These are phyloP conservation scores for Penicillium sp. DNA, from an alignment of 2,329 filamentous ascomycete genomes.

Conservation along the genomic window DNA sequence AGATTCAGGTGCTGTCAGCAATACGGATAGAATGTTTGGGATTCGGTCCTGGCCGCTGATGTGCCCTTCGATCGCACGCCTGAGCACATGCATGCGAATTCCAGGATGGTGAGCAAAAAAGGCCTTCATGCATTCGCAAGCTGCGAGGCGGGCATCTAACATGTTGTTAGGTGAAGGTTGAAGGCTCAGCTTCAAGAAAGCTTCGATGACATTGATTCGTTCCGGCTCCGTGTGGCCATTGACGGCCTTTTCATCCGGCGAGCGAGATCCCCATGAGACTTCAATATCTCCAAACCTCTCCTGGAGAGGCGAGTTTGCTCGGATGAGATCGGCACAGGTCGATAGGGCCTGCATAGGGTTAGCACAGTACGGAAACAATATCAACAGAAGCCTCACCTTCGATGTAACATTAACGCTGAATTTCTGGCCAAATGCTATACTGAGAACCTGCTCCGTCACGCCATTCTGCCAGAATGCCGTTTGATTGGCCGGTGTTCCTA, in stretches of 20 bases:
- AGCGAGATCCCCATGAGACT: constrained; percentile 53
- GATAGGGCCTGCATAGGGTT: constrained; percentile 66
- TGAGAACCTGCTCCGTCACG: constrained; percentile 76
- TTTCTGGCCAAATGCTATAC: constrained; percentile 76
- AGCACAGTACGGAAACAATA: constrained; percentile 9
- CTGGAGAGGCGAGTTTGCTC: constrained; percentile 77
- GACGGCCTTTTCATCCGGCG: constrained; percentile 18
- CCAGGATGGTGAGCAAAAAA: constrained; percentile 84
- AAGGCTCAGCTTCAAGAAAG: constrained; percentile 80
- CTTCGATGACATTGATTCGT: constrained; percentile 89
- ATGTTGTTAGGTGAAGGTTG: constrained; percentile 67
- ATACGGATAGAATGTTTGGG: constrained; percentile 83
- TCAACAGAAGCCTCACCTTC: constrained; percentile 60
- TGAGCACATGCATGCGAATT: constrained; percentile 83
- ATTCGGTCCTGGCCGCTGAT: constrained; percentile 76
- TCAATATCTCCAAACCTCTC: constrained; percentile 87
- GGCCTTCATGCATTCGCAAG: constrained; percentile 87
- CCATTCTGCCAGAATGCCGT: constrained; percentile 82
- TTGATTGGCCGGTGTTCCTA: constrained; percentile 82
- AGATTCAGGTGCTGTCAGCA: constrained; percentile 69
- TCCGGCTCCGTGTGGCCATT: constrained; percentile 53
- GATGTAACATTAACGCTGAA: constrained; percentile 79
- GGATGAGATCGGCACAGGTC: constrained; percentile 86
- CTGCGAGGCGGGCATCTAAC: constrained; percentile 81
- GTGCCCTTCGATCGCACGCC: constrained; percentile 87